Evolutionary conservation across 1,284 basidiomycete genomes (phyloP), one percentile per base, ranked within the genome.

Genomic region (Prillingera fragicola): DNA sequence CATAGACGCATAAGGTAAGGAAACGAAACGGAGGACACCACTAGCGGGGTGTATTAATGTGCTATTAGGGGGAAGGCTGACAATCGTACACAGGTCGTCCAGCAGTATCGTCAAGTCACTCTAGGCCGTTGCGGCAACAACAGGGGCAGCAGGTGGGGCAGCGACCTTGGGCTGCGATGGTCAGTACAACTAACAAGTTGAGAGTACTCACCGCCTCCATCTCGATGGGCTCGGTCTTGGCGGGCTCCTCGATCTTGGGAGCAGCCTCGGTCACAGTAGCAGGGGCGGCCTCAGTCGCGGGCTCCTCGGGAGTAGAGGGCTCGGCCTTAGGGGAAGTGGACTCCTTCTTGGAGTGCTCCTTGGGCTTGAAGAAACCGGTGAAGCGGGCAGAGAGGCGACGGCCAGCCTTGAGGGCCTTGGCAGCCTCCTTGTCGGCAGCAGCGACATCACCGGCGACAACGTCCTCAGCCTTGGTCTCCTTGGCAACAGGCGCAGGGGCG

Each of bases 301-400:
- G 8, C 28, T 29, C 13, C 5, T 5, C 28, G 28, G 28, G 6
- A 2, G 46, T 39, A 8, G 51, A 46, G 39, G 57, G 51, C 43
- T 61, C 58, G 45, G 60, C 42, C 39, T 45, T 54, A 33, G 50
- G 40, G 24, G 56, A 15, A 9, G 49, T 39, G 29, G 57, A 50
- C 44, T 65, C 59, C 49, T 57, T 57, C 58, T 62, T 62, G 43
- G 54, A 54, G 42, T 55, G 41, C 35, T 48, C 36, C 50, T 60
- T 57, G 45, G 54, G 32, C 45, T 48, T 45, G 50, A 55, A 52
- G 50, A 65, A 63, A 41, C 58, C 58, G 34, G 55, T 62, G 54
- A 69, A 56, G 37, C 65, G 63, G 32, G 64, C 60, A 13, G 67
- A 70, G 21, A 70, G 55, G 29, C 67, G 63, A 47, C 67, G 65